Conservation (phyloP, 2,329 filamentous ascomycete species). For the Ascochyta rabiei region DNA sequence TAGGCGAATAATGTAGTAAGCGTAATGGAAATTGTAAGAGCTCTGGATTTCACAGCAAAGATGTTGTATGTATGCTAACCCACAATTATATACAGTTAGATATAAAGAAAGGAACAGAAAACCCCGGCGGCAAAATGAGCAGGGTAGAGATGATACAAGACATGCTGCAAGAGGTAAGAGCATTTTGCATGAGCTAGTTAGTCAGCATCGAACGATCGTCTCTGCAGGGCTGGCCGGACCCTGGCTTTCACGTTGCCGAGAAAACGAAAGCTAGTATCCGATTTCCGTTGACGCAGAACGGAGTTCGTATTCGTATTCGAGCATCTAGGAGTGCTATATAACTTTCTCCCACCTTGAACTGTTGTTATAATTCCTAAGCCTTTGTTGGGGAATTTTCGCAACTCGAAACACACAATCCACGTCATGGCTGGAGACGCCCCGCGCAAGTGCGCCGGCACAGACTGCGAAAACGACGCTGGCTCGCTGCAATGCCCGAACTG, state of each 20-base stretch:
- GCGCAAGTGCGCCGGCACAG: slow-evolving; percentile 77
- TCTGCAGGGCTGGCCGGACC: slow-evolving; percentile 21
- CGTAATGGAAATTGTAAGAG: slow-evolving; percentile 15
- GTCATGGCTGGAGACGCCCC: slow-evolving; percentile 52
- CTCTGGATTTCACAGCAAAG: slow-evolving; percentile 6
- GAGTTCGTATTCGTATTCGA: slow-evolving; percentile 3
- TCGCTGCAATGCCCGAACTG: slow-evolving; percentile 93
- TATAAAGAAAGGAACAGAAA: background rate
- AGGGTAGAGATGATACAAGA: slow-evolving; percentile 23
- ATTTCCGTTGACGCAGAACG: background rate
- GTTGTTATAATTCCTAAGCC: background rate
- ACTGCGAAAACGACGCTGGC: slow-evolving; percentile 87
- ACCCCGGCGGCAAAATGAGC: slow-evolving; percentile 9
- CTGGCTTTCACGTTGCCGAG: slow-evolving; percentile 1
- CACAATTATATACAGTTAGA: slow-evolving; percentile 9
- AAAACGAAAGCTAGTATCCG: too few relatives aligned
- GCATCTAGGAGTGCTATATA: slow-evolving; percentile 8
- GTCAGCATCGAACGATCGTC: slow-evolving; percentile 27
- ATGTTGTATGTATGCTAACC: slow-evolving; percentile 1
- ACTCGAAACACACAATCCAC: slow-evolving; percentile 2
- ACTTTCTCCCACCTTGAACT: background rate
- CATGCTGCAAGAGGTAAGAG: slow-evolving; percentile 26
- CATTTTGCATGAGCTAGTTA: slow-evolving; percentile 19
- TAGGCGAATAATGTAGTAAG: slow-evolving; percentile 2
- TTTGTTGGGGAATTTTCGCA: background rate